These are phyloP conservation scores for Pyrenochaeta sp. DNA, from an alignment of 2,329 filamentous ascomycete genomes.

Conservation along the genomic window DNA sequence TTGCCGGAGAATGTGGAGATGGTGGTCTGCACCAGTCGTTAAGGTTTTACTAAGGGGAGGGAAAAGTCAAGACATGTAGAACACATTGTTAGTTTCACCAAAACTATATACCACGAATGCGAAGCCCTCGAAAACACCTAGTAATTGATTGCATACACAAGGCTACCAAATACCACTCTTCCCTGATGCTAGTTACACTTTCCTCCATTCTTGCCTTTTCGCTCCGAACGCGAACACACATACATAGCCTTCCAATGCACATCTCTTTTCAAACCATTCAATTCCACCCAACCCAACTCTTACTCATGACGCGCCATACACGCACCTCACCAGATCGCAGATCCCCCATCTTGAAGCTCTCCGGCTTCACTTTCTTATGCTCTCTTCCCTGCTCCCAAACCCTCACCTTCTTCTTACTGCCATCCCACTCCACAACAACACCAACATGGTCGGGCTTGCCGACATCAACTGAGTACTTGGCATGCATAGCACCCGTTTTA, in stretches of 20 bases:
- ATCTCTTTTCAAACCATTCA: neutral
- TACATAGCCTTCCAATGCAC: neutral
- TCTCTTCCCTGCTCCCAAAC: slow-evolving; percentile 96
- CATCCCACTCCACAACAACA: slow-evolving; percentile 95
- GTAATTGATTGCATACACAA: slow-evolving; percentile 1
- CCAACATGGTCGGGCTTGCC: slow-evolving; percentile 89
- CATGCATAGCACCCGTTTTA: slow-evolving; percentile 93
- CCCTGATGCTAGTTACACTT: neutral
- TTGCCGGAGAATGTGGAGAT: too few species aligned
- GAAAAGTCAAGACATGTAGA: too few species aligned
- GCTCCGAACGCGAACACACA: neutral
- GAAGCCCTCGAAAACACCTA: neutral
- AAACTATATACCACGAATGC: too few species aligned
- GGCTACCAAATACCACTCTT: neutral
- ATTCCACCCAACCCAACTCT: slow-evolving; percentile 88
- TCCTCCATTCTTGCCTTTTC: neutral
- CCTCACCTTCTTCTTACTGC: slow-evolving; percentile 95
- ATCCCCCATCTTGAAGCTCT: slow-evolving; percentile 94
- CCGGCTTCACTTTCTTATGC: slow-evolving; percentile 89
- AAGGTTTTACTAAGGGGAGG: too few species aligned
- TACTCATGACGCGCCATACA: slow-evolving; percentile 94
- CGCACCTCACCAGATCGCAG: slow-evolving; percentile 92
- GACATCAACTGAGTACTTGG: slow-evolving; percentile 89
- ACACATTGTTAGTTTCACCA: too few species aligned
- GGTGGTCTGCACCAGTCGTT: too few species aligned